These are phyloP conservation scores for Macrocystidia cucumis DNA, from an alignment of 1,284 basidiomycete genomes.

Conservation along the genomic window DNA sequence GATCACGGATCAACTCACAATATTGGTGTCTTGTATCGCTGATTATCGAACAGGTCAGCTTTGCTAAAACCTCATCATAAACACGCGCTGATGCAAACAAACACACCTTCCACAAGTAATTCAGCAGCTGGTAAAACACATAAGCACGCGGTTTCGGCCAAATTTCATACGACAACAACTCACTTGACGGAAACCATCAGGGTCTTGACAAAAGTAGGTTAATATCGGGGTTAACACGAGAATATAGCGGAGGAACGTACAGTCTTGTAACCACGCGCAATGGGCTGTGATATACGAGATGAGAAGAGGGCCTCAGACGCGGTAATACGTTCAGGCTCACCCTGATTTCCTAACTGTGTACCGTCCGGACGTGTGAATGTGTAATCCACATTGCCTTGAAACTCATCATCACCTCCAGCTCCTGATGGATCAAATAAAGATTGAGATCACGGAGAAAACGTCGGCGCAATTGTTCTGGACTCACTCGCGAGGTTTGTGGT, in stretches of 20 bases:
- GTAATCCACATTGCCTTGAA: conserved; percentile 61
- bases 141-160: conserved; percentile 18
- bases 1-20: conserved; percentile 33
- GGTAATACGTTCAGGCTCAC: conserved; percentile 20
- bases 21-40: conserved; percentile 66
- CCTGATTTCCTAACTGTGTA: conserved; percentile 63
- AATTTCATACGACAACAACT: conserved; percentile 10
- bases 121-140: conserved; percentile 39
- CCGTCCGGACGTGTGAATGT: conserved; percentile 67
- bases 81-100: conserved; percentile 2
- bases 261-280: conserved; percentile 64
- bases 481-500: conserved; percentile 67
- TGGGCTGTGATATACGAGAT: conserved; percentile 36
- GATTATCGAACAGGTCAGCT: conserved; percentile 6
- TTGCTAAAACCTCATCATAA: conserved; percentile 7
- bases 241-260: conserved; percentile 25
- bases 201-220: conserved; percentile 28
- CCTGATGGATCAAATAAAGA: conserved; percentile 25
- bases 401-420: conserved; percentile 61
- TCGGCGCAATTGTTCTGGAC: conserved; percentile 16
- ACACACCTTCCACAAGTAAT: conserved; percentile 62
- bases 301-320: neutral
- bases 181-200: conserved; percentile 53
- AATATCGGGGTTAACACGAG: neutral
- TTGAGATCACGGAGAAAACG: neutral